These are phyloP conservation scores for Xylaria telfairii DNA, from an alignment of 495 filamentous ascomycete genomes.

Conservation along the genomic window DNA sequence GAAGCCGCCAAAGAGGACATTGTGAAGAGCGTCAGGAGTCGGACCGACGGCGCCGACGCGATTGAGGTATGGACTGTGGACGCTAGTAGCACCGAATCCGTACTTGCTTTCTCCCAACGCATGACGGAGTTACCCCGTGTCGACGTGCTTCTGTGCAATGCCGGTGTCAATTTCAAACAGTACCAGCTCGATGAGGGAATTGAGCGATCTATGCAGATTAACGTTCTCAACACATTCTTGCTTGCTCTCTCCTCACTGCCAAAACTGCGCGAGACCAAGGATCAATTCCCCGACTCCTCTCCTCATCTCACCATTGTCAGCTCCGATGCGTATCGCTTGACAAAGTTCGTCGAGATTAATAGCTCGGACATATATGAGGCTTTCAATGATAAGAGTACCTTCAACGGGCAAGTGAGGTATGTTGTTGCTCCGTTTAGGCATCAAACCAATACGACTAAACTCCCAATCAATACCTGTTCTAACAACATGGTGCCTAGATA, in stretches of 20 bases:
- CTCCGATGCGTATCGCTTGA: conserved; percentile 46
- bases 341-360: conserved; percentile 40
- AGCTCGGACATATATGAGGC: conserved; percentile 34
- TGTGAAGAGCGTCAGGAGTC: conserved; percentile 25
- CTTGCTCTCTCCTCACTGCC: conserved; percentile 48
- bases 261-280: conserved; percentile 41
- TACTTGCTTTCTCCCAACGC: conserved; percentile 1
- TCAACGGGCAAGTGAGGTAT: conserved; percentile 24
- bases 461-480: not conserved
- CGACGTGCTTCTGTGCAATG: conserved; percentile 54
- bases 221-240: conserved; percentile 51
- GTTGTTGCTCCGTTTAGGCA: no score
- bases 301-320: conserved; percentile 41
- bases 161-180: conserved; percentile 45
- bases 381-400: conserved; percentile 39
- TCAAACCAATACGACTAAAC: not conserved
- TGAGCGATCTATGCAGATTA: conserved; percentile 53
- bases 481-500: not conserved
- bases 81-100: not conserved
- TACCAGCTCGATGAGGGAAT: conserved; percentile 45
- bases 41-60: not conserved
- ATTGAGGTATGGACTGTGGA: conserved; percentile 6
- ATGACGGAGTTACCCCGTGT: conserved; percentile 39
- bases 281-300: conserved; percentile 25
- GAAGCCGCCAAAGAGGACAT: conserved; percentile 41